Percentiles rank a stretch among this genome's conserved stretches.
Evolutionary conservation across 1,284 basidiomycete species (phyloP).

Genomic region (Cutaneotrichosporon cutaneum): DNA sequence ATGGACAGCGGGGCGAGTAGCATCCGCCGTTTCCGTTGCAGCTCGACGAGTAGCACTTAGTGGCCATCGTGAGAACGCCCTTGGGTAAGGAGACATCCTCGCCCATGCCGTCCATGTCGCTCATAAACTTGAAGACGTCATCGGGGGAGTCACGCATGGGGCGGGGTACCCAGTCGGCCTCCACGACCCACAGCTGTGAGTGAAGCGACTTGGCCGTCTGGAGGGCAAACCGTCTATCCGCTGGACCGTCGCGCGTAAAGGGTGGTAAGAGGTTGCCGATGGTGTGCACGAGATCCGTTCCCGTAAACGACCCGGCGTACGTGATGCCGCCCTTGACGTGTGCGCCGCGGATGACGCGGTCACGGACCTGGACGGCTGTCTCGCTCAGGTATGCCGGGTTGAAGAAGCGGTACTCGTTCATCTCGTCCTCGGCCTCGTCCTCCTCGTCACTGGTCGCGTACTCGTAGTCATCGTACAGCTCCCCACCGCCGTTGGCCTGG

Average conservation of each 20-base stretch:
- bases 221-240: constrained; percentile 76
- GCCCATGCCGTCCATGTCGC: constrained; percentile 65
- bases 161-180: constrained; percentile 91
- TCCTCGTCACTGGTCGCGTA: constrained; percentile 57
- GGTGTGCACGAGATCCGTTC: constrained; percentile 83
- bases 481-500: constrained; percentile 28
- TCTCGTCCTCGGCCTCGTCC: constrained; percentile 58
- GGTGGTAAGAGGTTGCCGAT: constrained; percentile 74
- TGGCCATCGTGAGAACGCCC: constrained; percentile 55
- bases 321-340: constrained; percentile 90
- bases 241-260: constrained; percentile 68
- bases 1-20: constrained; percentile 68
- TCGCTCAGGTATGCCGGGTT: constrained; percentile 84
- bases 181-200: constrained; percentile 90
- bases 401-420: constrained; percentile 74
- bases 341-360: constrained; percentile 76
- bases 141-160: constrained; percentile 84
- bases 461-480: constrained; percentile 50
- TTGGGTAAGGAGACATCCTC: constrained; percentile 62
- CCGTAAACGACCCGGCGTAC: constrained; percentile 83
- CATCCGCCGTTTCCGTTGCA: constrained; percentile 51
- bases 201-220: constrained; percentile 85
- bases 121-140: constrained; percentile 94
- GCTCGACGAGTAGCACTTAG: constrained; percentile 69
- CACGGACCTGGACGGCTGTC: constrained; percentile 79